These are phyloP conservation scores for Ilex aquifolium DNA, from an alignment of 257 asterid species.

Conservation along the genomic window DNA sequence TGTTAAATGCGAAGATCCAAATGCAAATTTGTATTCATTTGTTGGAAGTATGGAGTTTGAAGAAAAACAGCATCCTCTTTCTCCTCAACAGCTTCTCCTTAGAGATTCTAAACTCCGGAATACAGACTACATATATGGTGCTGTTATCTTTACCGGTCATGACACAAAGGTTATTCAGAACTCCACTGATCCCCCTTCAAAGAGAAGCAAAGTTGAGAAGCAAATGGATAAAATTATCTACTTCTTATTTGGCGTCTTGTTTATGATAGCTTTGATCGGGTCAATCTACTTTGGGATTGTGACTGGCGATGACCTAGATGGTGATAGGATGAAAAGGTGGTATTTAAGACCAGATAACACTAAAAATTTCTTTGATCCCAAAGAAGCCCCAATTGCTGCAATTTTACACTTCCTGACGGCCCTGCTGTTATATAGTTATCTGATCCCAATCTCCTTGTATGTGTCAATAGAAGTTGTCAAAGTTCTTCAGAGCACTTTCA, in stretches of 20 bases:
- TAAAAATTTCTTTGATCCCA: constrained; percentile 60
- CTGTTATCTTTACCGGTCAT: constrained; percentile 82
- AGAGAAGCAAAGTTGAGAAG: constrained; percentile 83
- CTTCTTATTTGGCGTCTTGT: constrained; percentile 63
- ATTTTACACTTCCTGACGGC: constrained; percentile 69
- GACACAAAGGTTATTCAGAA: constrained; percentile 93
- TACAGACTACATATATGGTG: constrained; percentile 71
- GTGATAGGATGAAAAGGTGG: constrained; percentile 58
- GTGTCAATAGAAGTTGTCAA: constrained; percentile 86
- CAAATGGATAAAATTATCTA: constrained; percentile 84
- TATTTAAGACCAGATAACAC: constrained; percentile 53
- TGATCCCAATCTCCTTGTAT: constrained; percentile 83
- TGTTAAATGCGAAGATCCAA: constrained; percentile 91
- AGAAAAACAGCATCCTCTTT: constrained; percentile 56
- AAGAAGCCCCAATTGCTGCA: constrained; percentile 67
- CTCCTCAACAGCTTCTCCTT: constrained; percentile 79
- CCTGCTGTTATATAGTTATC: constrained; percentile 61
- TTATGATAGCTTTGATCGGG: constrained; percentile 53
- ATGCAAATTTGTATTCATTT: constrained; percentile 71
- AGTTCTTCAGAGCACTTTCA: constrained; percentile 84
- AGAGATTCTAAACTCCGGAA: constrained; percentile 80
- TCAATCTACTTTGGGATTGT: constrained; percentile 70
- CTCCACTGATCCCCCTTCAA: constrained; percentile 84
- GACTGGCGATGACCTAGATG: constrained; percentile 52
- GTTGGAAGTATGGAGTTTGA: constrained; percentile 73